These are phyloP conservation scores for Fraxinus velutina DNA, from an alignment of 305 asterid genomes.

Conservation along the genomic window DNA sequence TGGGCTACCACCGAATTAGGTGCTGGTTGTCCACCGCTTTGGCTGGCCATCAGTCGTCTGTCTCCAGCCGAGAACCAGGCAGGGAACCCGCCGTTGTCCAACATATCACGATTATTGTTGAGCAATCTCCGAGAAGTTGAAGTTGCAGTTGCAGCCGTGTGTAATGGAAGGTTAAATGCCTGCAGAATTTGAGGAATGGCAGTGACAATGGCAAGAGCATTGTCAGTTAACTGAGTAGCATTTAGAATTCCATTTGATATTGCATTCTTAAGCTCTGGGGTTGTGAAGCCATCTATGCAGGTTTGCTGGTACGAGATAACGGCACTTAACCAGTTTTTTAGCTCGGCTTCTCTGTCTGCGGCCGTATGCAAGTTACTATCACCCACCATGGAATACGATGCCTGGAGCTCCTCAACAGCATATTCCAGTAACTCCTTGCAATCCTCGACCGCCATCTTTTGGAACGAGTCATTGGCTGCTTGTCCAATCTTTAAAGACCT, in stretches of 20 bases:
- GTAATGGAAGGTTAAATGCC: conserved; percentile 22
- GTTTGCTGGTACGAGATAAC: conserved; percentile 36
- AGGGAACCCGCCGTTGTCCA: background rate
- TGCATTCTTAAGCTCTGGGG: conserved; percentile 16
- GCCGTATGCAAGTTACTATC: conserved; percentile 25
- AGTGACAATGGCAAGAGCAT: conserved; percentile 36
- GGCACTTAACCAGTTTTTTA: conserved; percentile 43
- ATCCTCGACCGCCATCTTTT: conserved; percentile 45
- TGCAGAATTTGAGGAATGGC: conserved; percentile 25
- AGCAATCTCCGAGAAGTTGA: conserved; percentile 22
- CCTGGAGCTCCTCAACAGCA: conserved; percentile 41
- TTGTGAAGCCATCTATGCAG: conserved; percentile 37
- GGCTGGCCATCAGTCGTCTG: conserved; percentile 25
- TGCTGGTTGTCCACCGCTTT: conserved; percentile 3
- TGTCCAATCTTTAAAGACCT: conserved; percentile 20
- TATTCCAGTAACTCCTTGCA: conserved; percentile 35
- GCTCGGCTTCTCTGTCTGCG: conserved; percentile 23
- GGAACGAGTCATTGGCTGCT: conserved; percentile 30
- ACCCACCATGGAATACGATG: conserved; percentile 31
- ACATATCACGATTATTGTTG: background rate
- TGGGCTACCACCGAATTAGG: conserved; percentile 43
- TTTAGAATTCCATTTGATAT: conserved; percentile 24
- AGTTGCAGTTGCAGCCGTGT: background rate
- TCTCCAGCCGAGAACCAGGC: conserved; percentile 30
- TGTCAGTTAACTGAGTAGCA: conserved; percentile 35